Evolutionary conservation across 805 yeast species (phyloP).

Genomic region (Candida piceae): DNA sequence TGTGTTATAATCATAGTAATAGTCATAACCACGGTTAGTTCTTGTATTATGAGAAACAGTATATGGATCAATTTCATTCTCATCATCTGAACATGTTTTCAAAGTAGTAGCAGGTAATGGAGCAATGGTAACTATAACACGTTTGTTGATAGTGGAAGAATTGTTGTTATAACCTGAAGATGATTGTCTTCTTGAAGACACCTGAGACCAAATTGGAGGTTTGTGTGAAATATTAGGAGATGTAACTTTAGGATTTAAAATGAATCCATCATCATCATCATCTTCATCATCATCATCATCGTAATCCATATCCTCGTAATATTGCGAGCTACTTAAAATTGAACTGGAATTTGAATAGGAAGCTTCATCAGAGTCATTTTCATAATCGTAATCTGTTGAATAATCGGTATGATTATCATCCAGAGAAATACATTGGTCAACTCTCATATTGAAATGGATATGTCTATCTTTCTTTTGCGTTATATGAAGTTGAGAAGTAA

Average conservation of each 20-base stretch:
- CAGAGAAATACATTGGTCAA: constrained; percentile 87
- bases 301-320: constrained; percentile 22
- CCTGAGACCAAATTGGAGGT: constrained; percentile 20
- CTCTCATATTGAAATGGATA: constrained; percentile 91
- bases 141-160: neutral
- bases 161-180: neutral
- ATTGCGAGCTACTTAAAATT: neutral
- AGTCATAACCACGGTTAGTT: constrained; percentile 70
- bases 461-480: constrained; percentile 46
- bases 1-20: constrained; percentile 74
- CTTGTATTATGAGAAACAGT: constrained; percentile 69
- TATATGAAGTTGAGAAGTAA: constrained; percentile 1
- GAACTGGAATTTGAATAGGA: constrained; percentile 16
- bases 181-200: constrained; percentile 10
- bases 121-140: constrained; percentile 54
- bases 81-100: constrained; percentile 64
- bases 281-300: constrained; percentile 22
- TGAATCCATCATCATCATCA: constrained; percentile 24
- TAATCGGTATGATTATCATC: constrained; percentile 31
- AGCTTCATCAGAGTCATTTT: constrained; percentile 23
- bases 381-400: constrained; percentile 16
- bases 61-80: constrained; percentile 54
- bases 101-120: constrained; percentile 81
- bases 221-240: constrained; percentile 23
- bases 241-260: constrained; percentile 15